phyloP scores from a whole-genome alignment of 2,329 filamentous ascomycete genomes.

The Cephalotrichum gorgonifer region DNA sequence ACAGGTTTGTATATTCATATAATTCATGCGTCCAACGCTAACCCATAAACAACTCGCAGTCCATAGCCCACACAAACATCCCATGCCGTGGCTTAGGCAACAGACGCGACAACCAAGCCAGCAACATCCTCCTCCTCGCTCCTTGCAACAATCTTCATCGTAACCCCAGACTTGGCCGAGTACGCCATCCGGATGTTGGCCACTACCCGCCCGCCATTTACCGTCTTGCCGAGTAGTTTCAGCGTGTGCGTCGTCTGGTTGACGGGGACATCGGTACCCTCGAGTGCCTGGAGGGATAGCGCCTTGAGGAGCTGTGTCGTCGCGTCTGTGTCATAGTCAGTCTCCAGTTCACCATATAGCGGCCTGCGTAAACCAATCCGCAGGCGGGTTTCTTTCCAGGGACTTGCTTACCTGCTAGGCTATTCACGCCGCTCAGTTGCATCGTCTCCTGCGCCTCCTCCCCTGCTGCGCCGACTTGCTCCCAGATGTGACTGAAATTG shows the following conservation, averaged over 20 bases:
- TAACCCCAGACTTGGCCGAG: conserved; percentile 85
- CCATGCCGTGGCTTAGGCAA: conserved; percentile 50
- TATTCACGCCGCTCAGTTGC: conserved; percentile 79
- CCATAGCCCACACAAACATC: neutral
- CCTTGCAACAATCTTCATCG: conserved; percentile 87
- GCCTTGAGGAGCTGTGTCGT: conserved; percentile 82
- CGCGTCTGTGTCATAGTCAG: conserved; percentile 50
- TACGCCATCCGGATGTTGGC: conserved; percentile 87
- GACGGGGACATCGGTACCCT: conserved; percentile 84
- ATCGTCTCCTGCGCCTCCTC: conserved; percentile 88
- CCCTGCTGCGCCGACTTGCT: conserved; percentile 78
- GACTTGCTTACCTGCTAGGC: conserved; percentile 83
- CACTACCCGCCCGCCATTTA: conserved; percentile 80
- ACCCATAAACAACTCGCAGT: neutral
- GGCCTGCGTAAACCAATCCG: no score
- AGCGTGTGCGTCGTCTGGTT: conserved; percentile 87
- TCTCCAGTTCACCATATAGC: no score
- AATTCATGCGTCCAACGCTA: neutral
- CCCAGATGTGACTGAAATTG: conserved; percentile 94
- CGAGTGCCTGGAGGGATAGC: conserved; percentile 83
- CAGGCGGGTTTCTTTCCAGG: no score
- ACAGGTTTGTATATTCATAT: neutral
- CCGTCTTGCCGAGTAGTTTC: conserved; percentile 92
- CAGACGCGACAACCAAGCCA: conserved; percentile 69
- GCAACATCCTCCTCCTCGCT: conserved; percentile 91